These are phyloP conservation scores for Breynia disticha DNA, from an alignment of 441 rosid species.

Conservation along the genomic window DNA sequence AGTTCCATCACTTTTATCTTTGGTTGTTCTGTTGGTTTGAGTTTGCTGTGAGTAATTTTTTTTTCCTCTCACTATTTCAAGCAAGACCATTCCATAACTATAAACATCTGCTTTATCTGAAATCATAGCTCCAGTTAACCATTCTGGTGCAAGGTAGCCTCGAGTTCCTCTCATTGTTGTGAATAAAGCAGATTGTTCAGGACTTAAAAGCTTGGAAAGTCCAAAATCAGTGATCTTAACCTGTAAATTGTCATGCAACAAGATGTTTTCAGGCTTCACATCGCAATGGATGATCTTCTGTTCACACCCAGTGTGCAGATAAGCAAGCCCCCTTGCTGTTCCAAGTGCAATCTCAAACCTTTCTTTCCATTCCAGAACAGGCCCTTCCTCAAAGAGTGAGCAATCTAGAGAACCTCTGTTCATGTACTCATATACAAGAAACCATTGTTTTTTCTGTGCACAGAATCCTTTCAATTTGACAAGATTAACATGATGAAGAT, in stretches of 20 bases:
- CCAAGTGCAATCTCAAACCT: conserved; percentile 74
- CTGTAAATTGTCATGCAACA: conserved; percentile 61
- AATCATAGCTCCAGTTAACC: conserved; percentile 76
- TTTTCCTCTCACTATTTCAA: conserved; percentile 85
- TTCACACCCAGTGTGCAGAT: conserved; percentile 73
- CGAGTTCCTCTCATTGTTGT: conserved; percentile 96
- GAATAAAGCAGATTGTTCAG: conserved; percentile 80
- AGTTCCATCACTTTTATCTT: conserved; percentile 21
- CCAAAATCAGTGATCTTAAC: conserved; percentile 89
- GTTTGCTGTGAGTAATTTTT: conserved; percentile 57
- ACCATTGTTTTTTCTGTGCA: too few species aligned
- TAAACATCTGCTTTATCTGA: conserved; percentile 86
- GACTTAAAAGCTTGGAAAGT: conserved; percentile 70
- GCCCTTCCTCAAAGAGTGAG: too few species aligned
- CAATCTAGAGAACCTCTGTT: too few species aligned
- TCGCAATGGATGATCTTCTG: conserved; percentile 86
- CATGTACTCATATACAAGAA: too few species aligned
- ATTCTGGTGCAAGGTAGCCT: conserved; percentile 97
- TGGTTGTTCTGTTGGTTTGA: conserved; percentile 38
- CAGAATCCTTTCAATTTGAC: too few species aligned
- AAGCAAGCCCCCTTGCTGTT: conserved; percentile 82
- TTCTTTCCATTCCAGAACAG: conserved; percentile 81
- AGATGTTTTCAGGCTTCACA: conserved; percentile 86
- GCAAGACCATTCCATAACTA: conserved; percentile 89
- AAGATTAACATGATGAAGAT: too few species aligned